Evolutionary conservation across 108 stramenopile species (phyloP).

Genomic region (Pseudonitzschia pungens): DNA sequence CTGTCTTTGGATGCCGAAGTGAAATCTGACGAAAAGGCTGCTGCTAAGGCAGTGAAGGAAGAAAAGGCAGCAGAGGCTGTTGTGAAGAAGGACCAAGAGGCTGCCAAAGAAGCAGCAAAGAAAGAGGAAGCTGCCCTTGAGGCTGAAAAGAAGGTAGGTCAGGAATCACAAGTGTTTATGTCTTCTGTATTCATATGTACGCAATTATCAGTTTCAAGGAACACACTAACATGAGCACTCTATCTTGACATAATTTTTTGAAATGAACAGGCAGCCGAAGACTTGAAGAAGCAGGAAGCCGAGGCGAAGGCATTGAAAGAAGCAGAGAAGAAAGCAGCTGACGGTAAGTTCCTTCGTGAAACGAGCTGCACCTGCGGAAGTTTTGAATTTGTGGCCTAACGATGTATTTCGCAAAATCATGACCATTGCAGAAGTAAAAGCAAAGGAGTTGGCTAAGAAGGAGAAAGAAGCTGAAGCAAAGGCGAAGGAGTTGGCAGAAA

Average conservation of each 20-base stretch:
- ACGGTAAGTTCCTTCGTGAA: not conserved
- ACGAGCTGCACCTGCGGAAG: not conserved
- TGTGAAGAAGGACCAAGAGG: constrained; percentile 28
- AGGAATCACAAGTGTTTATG: no score
- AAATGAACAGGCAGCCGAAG: constrained; percentile 37
- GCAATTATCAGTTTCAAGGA: no score
- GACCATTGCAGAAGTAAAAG: constrained; percentile 7
- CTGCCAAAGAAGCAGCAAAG: constrained; percentile 40
- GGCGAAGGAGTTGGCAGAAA: constrained; percentile 23
- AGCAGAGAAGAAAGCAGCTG: constrained; percentile 29
- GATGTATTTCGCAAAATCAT: constrained; percentile 15
- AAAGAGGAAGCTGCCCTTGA: constrained; percentile 26
- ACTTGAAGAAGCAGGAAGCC: constrained; percentile 25
- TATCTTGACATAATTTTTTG: not conserved
- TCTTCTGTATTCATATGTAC: no score
- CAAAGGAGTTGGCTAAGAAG: constrained; percentile 31
- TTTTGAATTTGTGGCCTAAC: not conserved
- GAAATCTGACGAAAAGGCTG: constrained; percentile 46
- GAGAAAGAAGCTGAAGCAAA: constrained; percentile 26
- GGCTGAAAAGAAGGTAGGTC: constrained; percentile 1
- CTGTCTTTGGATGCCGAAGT: constrained; percentile 36
- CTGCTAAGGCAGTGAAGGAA: constrained; percentile 30
- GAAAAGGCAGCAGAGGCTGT: constrained; percentile 19
- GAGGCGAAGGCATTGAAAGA: constrained; percentile 21
- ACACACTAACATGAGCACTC: no score